Conservation (phyloP, 352 stramenopile genomes). For the Aphanomyces stellatus region DNA sequence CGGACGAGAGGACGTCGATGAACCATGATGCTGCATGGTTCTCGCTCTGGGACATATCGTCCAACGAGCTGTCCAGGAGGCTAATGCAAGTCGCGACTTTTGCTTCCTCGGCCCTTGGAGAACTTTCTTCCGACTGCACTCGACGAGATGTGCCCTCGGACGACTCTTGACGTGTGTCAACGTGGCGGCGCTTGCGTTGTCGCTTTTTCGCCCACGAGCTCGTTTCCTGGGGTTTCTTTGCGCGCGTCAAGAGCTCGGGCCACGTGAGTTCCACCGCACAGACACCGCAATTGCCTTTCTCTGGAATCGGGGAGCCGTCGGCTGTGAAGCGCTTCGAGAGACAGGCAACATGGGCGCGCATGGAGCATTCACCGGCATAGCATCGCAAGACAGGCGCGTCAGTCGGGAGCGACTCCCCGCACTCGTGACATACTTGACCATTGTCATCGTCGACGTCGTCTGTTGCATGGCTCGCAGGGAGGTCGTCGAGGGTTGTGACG, state of each 20-base stretch:
- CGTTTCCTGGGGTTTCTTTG: too few species aligned
- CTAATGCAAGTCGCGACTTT: too few species aligned
- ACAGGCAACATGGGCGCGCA: conserved; percentile 39
- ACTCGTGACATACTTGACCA: not conserved
- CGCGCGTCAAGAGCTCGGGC: conserved; percentile 28
- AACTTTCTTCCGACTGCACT: too few species aligned
- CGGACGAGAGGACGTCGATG: too few species aligned
- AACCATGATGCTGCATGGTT: too few species aligned
- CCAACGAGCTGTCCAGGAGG: too few species aligned
- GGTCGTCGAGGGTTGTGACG: not conserved
- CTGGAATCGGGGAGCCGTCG: not conserved
- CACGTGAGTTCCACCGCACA: conserved; percentile 38
- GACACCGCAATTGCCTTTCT: conserved; percentile 11
- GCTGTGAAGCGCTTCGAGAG: conserved; percentile 43
- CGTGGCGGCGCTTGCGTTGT: too few species aligned
- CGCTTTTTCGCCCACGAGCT: too few species aligned
- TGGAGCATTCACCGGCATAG: conserved; percentile 35
- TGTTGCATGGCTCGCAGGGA: not conserved
- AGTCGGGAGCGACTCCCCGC: not conserved
- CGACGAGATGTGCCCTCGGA: too few species aligned
- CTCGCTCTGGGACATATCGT: too few species aligned
- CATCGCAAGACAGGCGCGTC: conserved; percentile 25
- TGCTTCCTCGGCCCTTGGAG: too few species aligned
- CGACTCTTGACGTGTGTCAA: too few species aligned
- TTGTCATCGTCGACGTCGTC: not conserved